Percentiles rank a stretch among this genome's conserved stretches.
phyloP scores from a whole-genome alignment of 2,329 filamentous ascomycete species.

The Neophaeococcomyces aloes region DNA sequence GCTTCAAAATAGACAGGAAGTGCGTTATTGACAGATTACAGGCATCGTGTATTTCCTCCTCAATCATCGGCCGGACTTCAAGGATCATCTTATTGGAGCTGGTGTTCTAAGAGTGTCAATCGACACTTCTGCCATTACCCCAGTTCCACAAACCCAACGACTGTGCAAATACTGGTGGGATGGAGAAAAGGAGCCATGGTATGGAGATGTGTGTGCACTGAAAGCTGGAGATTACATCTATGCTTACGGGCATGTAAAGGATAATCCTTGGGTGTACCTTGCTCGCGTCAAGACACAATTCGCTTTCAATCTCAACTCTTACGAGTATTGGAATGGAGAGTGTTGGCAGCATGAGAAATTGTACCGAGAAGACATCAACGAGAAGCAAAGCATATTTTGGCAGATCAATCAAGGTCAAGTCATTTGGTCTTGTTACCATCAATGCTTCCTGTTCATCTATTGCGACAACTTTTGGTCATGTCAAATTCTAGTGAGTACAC shows the following conservation, averaged over 20 bases:
- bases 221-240: constrained; percentile 16
- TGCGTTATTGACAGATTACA: neutral
- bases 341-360: constrained; percentile 6
- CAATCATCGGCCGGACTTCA: constrained; percentile 21
- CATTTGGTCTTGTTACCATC: constrained; percentile 18
- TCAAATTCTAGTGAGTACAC: constrained; percentile 1
- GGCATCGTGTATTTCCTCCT: constrained; percentile 21
- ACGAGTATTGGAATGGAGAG: constrained; percentile 23
- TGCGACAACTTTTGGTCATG: constrained; percentile 12
- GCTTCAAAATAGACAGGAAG: neutral
- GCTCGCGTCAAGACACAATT: constrained; percentile 13
- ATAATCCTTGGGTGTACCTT: constrained; percentile 20
- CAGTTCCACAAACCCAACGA: constrained; percentile 13
- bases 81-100: constrained; percentile 20
- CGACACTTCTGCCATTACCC: constrained; percentile 13
- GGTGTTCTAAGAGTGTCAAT: constrained; percentile 19
- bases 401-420: constrained; percentile 23
- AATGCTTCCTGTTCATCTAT: constrained; percentile 22
- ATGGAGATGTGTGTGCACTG: constrained; percentile 21
- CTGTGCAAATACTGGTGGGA: constrained; percentile 21
- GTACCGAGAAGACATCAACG: constrained; percentile 8
- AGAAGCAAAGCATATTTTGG: constrained; percentile 22
- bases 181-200: constrained; percentile 20
- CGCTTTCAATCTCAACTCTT: constrained; percentile 16
- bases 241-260: constrained; percentile 22